These are phyloP conservation scores for Hamamelis virginiana DNA, from an alignment of 164 flowering plant species.

Conservation along the genomic window DNA sequence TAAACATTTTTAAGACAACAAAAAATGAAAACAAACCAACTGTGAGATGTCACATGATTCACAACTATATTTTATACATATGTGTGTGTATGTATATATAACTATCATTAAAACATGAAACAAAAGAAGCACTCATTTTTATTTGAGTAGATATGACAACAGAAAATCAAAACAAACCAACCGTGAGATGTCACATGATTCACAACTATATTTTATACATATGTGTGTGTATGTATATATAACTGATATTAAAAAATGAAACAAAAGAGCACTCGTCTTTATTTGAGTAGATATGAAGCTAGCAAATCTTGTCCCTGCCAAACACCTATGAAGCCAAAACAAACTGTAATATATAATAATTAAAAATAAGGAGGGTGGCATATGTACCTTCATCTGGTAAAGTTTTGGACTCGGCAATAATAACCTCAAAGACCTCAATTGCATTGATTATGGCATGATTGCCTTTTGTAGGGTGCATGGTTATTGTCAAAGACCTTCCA, in stretches of 20 bases:
- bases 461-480: constrained; percentile 65
- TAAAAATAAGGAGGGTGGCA: background rate
- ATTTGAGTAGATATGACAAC: background rate
- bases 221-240: background rate
- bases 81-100: background rate
- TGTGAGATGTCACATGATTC: background rate
- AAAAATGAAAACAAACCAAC: background rate
- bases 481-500: constrained; percentile 77
- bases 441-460: constrained; percentile 69
- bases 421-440: constrained; percentile 84
- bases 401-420: constrained; percentile 69
- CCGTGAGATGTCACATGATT: background rate
- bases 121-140: background rate
- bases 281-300: background rate
- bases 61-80: background rate
- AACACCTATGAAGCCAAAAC: background rate
- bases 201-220: background rate
- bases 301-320: background rate
- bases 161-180: background rate
- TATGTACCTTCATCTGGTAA: constrained; percentile 65
- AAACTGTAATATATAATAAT: background rate
- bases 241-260: background rate
- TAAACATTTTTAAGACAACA: no score
- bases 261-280: background rate
- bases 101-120: background rate